Evolutionary conservation across 495 filamentous ascomycete species (phyloP).

Genomic region (Trichoderma erinaceum): DNA sequence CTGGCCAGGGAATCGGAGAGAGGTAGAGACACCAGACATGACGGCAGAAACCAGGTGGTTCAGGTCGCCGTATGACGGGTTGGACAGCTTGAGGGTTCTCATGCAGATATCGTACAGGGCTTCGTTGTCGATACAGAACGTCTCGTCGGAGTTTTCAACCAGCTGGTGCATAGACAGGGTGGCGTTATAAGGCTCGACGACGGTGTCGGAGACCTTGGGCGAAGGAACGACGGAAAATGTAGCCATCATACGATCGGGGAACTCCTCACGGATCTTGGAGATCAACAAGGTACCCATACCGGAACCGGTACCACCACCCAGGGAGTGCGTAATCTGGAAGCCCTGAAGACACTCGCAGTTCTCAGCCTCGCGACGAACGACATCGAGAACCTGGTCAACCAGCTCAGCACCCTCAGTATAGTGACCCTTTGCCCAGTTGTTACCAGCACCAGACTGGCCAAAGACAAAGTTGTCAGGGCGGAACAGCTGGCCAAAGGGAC

Average conservation of each 20-base stretch:
- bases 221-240: conserved; percentile 99
- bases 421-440: conserved; percentile 99
- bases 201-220: conserved; percentile 98
- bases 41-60: conserved; percentile 99
- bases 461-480: conserved; percentile 99
- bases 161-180: conserved; percentile 99
- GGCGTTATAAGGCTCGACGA: conserved; percentile 99
- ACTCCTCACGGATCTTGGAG: conserved; percentile 99
- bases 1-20: conserved; percentile 97
- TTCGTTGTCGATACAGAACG: conserved; percentile 99
- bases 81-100: conserved; percentile 96
- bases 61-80: conserved; percentile 97
- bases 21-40: conserved; percentile 99
- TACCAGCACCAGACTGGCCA: conserved; percentile 98
- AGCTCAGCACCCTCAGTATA: conserved; percentile 99
- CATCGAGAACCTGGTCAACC: conserved; percentile 96
- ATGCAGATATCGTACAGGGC: conserved; percentile 99
- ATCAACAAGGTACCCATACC: conserved; percentile 99
- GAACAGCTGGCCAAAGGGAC: conserved; percentile 99
- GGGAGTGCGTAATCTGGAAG: conserved; percentile 99
- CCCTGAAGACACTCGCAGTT: conserved; percentile 99
- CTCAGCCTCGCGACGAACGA: conserved; percentile 98
- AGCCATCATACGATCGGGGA: conserved; percentile 99
- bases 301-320: conserved; percentile 99
- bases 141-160: conserved; percentile 99